Base-by-base conservation (phyloP, 2,329 filamentous ascomycete species). In the Pezicula radicicola region DNA sequence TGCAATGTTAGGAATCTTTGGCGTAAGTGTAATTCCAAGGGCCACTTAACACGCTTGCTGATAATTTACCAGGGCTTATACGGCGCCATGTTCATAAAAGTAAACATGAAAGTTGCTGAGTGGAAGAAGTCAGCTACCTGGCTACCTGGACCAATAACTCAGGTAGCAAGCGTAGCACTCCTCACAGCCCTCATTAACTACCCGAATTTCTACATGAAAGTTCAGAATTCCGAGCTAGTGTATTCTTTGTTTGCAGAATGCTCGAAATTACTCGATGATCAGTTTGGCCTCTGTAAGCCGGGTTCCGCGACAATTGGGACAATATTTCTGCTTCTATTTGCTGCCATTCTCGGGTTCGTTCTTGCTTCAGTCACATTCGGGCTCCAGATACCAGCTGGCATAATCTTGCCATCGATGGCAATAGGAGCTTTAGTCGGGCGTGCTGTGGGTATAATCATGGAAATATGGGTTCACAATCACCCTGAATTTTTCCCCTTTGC, bases 151-250 rank as follows among this genome's bases (percentile, higher is more conserved):
- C 92, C 94, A 2, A 75, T 97, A 27, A 69, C 80, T 13, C 92
- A 97, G 72, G 93, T 97, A 9, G 73, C 87, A 19, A 70, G 84
- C n/a, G 83, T 96, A 21, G 85, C 93, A 4, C 74, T 92, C 40
- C 66, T 96, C 19, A 96, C 92, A 2, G 91, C 93, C 1, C 68
- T 97, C 42, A 82, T 97, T 70, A 97, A 96, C 74, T 99, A 91
- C 63, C 94, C 94, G 10, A 96, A 97, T 71, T 87, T 91, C 51
- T 97, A 97, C 70, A 96, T 97, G 87, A 88, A 94, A 60, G 88
- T 91, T 3, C 93, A 97, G 67, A 84, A 89, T 19, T 92, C 91
- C 0, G 91, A 97, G 68, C 83, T 99, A 3, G 92, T 97, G 15
- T 92, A 92, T 55, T 88, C 87, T 52, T 83, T 99, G 27, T 97